phyloP scores from a whole-genome alignment of 1,284 basidiomycete species.

The Paramarasmius palmivorus region DNA sequence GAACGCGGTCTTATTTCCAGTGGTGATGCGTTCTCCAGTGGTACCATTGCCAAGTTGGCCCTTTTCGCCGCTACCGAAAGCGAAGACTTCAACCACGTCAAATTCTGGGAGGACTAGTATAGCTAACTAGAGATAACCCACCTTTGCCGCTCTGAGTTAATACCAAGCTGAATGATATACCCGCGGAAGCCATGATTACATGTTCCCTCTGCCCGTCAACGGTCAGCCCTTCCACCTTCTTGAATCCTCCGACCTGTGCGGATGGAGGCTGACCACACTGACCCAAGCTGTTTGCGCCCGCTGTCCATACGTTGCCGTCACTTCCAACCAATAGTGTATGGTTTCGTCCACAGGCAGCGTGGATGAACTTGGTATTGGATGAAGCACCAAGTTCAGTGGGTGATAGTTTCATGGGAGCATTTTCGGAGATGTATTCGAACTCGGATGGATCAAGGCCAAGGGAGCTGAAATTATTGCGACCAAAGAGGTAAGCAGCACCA shows the following conservation, averaged over 20 bases:
- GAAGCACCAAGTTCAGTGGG: constrained; percentile 63
- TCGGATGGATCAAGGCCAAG: constrained; percentile 58
- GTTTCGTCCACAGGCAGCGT: constrained; percentile 80
- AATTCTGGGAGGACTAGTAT: background rate
- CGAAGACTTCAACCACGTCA: constrained; percentile 58
- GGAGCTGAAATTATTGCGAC: constrained; percentile 68
- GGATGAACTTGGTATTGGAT: constrained; percentile 67
- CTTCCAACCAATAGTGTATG: constrained; percentile 86
- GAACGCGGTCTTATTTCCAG: constrained; percentile 80
- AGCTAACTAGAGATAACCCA: constrained; percentile 30
- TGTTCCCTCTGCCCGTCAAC: constrained; percentile 59
- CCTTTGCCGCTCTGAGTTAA: constrained; percentile 80
- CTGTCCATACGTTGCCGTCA: constrained; percentile 81
- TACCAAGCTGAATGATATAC: constrained; percentile 82
- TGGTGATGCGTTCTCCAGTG: constrained; percentile 86
- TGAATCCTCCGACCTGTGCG: constrained; percentile 68
- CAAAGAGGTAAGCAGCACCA: constrained; percentile 86
- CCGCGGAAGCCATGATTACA: constrained; percentile 76
- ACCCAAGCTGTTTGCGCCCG: constrained; percentile 82
- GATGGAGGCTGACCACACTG: constrained; percentile 78
- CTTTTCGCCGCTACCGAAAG: constrained; percentile 89
- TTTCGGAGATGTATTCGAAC: constrained; percentile 58
- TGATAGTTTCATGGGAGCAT: constrained; percentile 64
- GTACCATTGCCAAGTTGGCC: constrained; percentile 92
- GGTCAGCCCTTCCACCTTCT: constrained; percentile 56